Conservation (phyloP, 2,329 filamentous ascomycete genomes). For the Colletotrichum sansevieriae region DNA sequence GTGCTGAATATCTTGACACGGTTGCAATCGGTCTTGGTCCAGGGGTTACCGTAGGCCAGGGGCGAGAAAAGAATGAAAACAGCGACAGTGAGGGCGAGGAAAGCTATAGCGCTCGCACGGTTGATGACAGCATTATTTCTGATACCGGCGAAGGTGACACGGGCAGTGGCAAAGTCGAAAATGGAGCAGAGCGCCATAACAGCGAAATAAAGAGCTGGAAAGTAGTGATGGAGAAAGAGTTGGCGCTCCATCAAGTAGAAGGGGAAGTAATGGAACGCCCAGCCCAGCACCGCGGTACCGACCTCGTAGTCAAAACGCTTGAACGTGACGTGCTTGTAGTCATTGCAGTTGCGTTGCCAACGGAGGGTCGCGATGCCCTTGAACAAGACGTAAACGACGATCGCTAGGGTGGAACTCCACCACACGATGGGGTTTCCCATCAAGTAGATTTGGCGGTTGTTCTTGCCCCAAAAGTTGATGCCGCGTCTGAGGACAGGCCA, state of each 20-base stretch:
- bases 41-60: conserved; percentile 91
- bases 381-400: conserved; percentile 83
- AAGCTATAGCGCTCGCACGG: conserved; percentile 77
- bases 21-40: conserved; percentile 91
- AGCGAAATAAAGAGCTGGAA: conserved; percentile 95
- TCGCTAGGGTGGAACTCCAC: conserved; percentile 87
- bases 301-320: conserved; percentile 99
- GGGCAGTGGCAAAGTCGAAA: conserved; percentile 85
- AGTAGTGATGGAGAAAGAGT: conserved; percentile 98
- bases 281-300: conserved; percentile 88
- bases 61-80: conserved; percentile 90
- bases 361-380: conserved; percentile 89
- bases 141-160: conserved; percentile 76
- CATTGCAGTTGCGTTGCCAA: conserved; percentile 93
- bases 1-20: conserved; percentile 86
- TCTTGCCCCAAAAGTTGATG: conserved; percentile 99
- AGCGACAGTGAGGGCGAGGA: conserved; percentile 79
- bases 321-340: conserved; percentile 86
- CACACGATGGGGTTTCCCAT: conserved; percentile 95
- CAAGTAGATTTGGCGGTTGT: conserved; percentile 95
- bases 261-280: conserved; percentile 98
- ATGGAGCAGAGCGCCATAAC: conserved; percentile 90
- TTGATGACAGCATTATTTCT: conserved; percentile 80
- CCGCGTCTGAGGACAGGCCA: conserved; percentile 94
- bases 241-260: conserved; percentile 99